A percentile compares a stretch with the other conserved stretches of the same genome.
phyloP scores from a whole-genome alignment of 148 eudicot genomes.

The Hydrangea macrophylla region DNA sequence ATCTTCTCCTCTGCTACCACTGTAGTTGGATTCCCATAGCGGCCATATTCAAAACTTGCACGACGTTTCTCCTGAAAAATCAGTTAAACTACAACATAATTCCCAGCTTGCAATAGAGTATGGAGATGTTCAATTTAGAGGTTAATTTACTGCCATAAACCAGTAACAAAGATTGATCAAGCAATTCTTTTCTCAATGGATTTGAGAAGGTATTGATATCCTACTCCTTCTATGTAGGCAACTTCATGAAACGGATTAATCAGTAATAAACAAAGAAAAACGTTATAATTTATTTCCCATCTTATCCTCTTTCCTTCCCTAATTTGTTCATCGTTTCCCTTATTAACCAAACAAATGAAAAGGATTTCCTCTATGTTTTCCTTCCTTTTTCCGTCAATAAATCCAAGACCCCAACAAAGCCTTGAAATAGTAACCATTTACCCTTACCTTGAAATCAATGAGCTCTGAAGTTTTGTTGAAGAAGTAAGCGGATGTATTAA shows the following conservation, averaged over 20 bases:
- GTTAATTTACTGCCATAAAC: conserved; percentile 3
- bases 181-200: background rate
- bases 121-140: background rate
- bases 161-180: background rate
- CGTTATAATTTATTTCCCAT: background rate
- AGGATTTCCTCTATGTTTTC: no score
- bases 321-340: no score
- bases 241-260: background rate
- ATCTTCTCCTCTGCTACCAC: conserved; percentile 71
- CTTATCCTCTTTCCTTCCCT: no score
- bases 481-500: conserved; percentile 89
- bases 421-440: background rate
- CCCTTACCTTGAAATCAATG: conserved; percentile 80
- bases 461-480: conserved; percentile 84
- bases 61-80: conserved; percentile 63
- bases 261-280: background rate
- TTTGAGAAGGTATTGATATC: background rate
- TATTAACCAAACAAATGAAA: no score
- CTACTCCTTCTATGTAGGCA: background rate
- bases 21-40: conserved; percentile 85
- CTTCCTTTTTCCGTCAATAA: no score
- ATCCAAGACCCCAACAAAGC: no score
- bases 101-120: background rate
- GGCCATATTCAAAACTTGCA: conserved; percentile 81
- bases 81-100: background rate